Evolutionary conservation across 192 early-diverging fungal species (phyloP).

Genomic region (Gaertneriomyces semiglobifer): DNA sequence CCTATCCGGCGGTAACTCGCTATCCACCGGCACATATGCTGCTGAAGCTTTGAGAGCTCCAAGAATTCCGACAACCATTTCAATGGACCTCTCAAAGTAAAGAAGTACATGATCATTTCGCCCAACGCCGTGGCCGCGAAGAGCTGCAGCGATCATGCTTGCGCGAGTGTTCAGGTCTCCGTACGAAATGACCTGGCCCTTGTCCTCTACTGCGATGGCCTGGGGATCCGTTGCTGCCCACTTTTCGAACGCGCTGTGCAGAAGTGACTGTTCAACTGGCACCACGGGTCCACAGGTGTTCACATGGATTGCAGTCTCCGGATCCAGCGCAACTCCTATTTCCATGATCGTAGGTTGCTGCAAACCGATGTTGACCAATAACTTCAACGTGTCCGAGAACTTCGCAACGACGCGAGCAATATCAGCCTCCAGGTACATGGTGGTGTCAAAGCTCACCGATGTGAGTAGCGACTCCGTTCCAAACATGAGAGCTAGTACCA

Average conservation of each 20-base stretch:
- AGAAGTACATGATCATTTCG: constrained; percentile 22
- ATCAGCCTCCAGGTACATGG: not conserved
- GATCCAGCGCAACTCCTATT: no score
- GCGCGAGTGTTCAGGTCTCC: constrained; percentile 28
- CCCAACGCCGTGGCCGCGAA: constrained; percentile 18
- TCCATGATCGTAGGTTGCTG: no score
- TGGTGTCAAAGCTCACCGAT: no score
- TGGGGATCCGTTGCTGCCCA: constrained; percentile 23
- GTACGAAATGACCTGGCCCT: constrained; percentile 29
- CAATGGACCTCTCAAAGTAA: constrained; percentile 27
- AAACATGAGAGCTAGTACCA: no score
- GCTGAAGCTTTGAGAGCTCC: constrained; percentile 35
- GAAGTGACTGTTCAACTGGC: no score
- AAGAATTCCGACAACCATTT: constrained; percentile 25
- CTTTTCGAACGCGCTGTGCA: constrained; percentile 21
- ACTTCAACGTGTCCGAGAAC: no score
- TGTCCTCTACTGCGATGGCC: constrained; percentile 21
- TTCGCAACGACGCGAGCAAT: not conserved
- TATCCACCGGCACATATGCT: constrained; percentile 13
- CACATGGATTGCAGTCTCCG: no score
- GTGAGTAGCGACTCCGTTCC: no score
- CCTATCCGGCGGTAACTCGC: no score
- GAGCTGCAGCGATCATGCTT: constrained; percentile 11
- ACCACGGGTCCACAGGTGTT: no score
- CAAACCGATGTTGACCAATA: no score